These are phyloP conservation scores for Pyrus betulifolia DNA, from an alignment of 306 rosid species.

Conservation along the genomic window DNA sequence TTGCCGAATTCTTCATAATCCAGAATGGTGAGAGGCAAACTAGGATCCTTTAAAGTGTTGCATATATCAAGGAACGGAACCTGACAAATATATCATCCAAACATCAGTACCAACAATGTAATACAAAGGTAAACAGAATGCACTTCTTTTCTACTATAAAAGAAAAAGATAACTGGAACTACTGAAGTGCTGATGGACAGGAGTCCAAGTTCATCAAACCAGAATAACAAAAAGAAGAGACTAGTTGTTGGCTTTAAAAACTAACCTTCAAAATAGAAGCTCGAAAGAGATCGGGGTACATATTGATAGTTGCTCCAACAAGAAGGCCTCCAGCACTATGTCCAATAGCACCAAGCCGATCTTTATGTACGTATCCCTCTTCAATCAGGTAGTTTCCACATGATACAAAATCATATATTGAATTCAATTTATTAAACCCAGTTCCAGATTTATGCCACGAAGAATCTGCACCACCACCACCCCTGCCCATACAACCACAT, in stretches of 20 bases:
- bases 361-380: conserved; percentile 52
- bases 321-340: conserved; percentile 86
- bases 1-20: conserved; percentile 94
- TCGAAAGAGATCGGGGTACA: conserved; percentile 63
- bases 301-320: conserved; percentile 71
- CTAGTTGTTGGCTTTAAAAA: not conserved
- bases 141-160: not conserved
- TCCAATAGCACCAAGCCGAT: conserved; percentile 67
- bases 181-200: not conserved
- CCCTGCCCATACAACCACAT: conserved; percentile 42
- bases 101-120: conserved; percentile 9
- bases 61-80: conserved; percentile 94
- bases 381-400: conserved; percentile 66
- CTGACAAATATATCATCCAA: conserved; percentile 29
- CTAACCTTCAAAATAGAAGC: conserved; percentile 78
- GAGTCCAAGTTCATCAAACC: not conserved
- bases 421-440: conserved; percentile 58
- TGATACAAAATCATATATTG: conserved; percentile 65
- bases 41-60: conserved; percentile 83
- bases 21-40: conserved; percentile 75
- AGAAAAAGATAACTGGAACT: not conserved
- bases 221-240: not conserved
- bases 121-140: not conserved
- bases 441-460: conserved; percentile 82
- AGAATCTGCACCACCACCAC: conserved; percentile 62